Percentiles rank a stretch among this genome's conserved stretches.
These are phyloP conservation scores for Grammothele lineata DNA, from an alignment of 768 basidiomycete genomes.

Conservation along the genomic window DNA sequence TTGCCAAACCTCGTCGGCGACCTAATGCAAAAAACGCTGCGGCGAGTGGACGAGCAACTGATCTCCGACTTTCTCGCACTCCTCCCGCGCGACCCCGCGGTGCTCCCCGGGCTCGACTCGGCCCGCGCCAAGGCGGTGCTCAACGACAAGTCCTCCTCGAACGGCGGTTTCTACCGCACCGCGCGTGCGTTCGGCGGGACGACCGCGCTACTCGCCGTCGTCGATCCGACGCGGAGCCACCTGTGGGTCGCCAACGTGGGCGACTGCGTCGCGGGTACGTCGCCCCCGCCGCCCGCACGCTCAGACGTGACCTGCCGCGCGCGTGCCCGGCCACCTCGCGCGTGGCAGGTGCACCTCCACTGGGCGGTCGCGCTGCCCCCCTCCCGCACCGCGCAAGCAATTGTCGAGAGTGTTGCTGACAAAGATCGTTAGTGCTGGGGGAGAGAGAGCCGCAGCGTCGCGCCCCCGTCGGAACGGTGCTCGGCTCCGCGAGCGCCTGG, in stretches of 20 bases:
- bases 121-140: constrained; percentile 54
- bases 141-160: constrained; percentile 49
- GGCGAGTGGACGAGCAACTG: constrained; percentile 39
- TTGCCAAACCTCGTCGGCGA: constrained; percentile 34
- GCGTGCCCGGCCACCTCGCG: too few species aligned
- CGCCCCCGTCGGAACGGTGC: constrained; percentile 4
- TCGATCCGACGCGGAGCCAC: constrained; percentile 64
- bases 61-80: constrained; percentile 40
- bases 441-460: neutral
- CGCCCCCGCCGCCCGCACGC: neutral
- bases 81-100: constrained; percentile 47
- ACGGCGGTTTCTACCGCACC: constrained; percentile 58
- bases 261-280: constrained; percentile 73
- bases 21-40: constrained; percentile 34
- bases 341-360: too few species aligned
- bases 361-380: too few species aligned
- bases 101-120: constrained; percentile 41
- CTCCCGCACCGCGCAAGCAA: too few species aligned
- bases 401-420: constrained; percentile 1
- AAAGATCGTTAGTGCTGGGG: constrained; percentile 7
- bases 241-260: constrained; percentile 81
- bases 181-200: constrained; percentile 77
- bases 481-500: too few species aligned
- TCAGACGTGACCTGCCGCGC: too few species aligned
- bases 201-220: constrained; percentile 68